These are phyloP conservation scores for Phytophthora cactorum DNA, from an alignment of 352 stramenopile genomes.

Conservation along the genomic window DNA sequence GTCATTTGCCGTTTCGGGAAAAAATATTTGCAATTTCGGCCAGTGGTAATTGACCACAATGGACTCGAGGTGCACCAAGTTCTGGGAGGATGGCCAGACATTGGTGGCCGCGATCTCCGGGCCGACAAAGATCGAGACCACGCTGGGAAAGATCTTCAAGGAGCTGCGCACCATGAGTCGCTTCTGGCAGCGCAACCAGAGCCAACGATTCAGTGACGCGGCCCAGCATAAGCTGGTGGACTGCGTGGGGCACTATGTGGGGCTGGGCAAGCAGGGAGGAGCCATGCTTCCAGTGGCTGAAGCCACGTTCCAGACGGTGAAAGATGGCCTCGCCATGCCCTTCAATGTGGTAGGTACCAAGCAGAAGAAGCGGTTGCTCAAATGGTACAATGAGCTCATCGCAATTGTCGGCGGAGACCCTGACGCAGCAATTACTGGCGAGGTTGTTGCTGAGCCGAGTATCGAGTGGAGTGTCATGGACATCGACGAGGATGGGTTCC, in stretches of 20 bases:
- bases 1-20: conserved; percentile 24
- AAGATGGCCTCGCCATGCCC: conserved; percentile 84
- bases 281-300: conserved; percentile 58
- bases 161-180: conserved; percentile 77
- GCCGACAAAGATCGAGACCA: conserved; percentile 33
- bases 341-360: conserved; percentile 84
- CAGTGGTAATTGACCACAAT: conserved; percentile 26
- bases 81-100: conserved; percentile 74
- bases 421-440: conserved; percentile 33
- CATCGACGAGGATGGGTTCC: conserved; percentile 77
- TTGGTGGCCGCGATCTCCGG: conserved; percentile 45
- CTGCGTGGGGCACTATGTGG: conserved; percentile 70
- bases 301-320: conserved; percentile 70
- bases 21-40: conserved; percentile 12
- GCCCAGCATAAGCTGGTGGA: conserved; percentile 84
- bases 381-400: conserved; percentile 89
- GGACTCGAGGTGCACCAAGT: conserved; percentile 77
- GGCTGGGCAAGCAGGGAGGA: conserved; percentile 58
- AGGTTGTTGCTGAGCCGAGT: conserved; percentile 14
- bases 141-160: conserved; percentile 66
- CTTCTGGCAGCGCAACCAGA: conserved; percentile 84
- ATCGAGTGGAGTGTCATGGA: conserved; percentile 73
- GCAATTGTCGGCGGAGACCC: conserved; percentile 53
- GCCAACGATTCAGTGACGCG: conserved; percentile 76
- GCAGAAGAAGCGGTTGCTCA: conserved; percentile 83